A percentile compares a stretch with the other conserved stretches of the same genome.
phyloP scores from a whole-genome alignment of 768 basidiomycete species.

The Boletus rubroflammeus region DNA sequence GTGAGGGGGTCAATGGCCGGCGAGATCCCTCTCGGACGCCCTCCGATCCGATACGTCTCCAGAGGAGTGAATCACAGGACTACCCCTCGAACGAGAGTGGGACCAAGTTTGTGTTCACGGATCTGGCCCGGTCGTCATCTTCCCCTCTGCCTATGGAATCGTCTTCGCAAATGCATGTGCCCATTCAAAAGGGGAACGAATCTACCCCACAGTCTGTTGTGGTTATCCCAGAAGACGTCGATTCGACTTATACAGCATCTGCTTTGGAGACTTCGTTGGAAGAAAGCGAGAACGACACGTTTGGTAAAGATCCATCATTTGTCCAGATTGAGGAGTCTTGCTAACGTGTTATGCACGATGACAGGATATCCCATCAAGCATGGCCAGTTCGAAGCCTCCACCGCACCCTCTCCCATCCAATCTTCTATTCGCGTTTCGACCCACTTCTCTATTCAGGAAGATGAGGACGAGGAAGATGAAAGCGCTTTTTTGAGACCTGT shows the following conservation, averaged over 20 bases:
- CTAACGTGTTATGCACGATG: not conserved
- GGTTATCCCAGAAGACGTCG: slow-evolving; percentile 25
- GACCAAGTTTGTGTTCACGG: slow-evolving; percentile 16
- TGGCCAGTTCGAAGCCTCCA: slow-evolving; percentile 14
- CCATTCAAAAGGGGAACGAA: slow-evolving; percentile 7
- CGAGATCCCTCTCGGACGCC: slow-evolving; percentile 11
- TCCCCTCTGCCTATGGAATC: slow-evolving; percentile 11
- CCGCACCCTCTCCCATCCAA: slow-evolving; percentile 12
- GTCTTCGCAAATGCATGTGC: slow-evolving; percentile 4
- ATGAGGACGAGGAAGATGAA: slow-evolving; percentile 5
- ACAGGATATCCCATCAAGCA: slow-evolving; percentile 26
- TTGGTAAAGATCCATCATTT: slow-evolving; percentile 16
- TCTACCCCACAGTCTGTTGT: not conserved
- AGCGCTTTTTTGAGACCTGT: slow-evolving; percentile 10
- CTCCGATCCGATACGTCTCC: slow-evolving; percentile 6
- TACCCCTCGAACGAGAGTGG: slow-evolving; percentile 10
- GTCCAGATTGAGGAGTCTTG: not conserved
- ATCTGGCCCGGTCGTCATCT: slow-evolving; percentile 17
- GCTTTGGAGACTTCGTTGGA: slow-evolving; percentile 7
- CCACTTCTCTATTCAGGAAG: slow-evolving; percentile 21
- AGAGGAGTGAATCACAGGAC: slow-evolving; percentile 9
- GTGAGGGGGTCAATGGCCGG: slow-evolving; percentile 34
- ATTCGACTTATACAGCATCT: slow-evolving; percentile 24
- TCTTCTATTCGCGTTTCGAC: slow-evolving; percentile 15
- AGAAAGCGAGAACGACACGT: slow-evolving; percentile 29